phyloP scores from a whole-genome alignment of 345 rosid genomes.

The Streptanthus diversifolius region DNA sequence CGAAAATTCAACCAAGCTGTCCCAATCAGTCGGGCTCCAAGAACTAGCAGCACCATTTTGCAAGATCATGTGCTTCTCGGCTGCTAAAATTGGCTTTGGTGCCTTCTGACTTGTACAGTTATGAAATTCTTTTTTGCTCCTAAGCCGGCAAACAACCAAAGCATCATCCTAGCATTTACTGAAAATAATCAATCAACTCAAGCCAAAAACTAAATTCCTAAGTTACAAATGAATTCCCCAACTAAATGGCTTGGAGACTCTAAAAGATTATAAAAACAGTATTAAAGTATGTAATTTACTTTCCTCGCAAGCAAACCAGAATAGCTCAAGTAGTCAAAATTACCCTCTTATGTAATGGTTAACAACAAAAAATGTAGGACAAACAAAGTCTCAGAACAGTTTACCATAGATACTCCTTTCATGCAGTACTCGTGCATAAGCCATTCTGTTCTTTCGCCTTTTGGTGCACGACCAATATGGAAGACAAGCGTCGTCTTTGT shows the following conservation, averaged over 20 bases:
- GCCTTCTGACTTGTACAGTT: slow-evolving; percentile 28
- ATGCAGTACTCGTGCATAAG: slow-evolving; percentile 83
- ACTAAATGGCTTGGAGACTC: neutral
- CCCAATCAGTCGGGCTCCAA: slow-evolving; percentile 19
- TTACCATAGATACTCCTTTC: slow-evolving; percentile 57
- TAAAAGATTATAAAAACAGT: neutral
- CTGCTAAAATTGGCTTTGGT: neutral
- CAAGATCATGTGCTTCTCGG: neutral
- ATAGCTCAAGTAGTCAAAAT: neutral
- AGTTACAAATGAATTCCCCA: neutral
- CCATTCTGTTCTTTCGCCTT: slow-evolving; percentile 91
- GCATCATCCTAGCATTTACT: slow-evolving; percentile 50
- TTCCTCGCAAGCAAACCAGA: neutral
- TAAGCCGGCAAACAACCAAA: slow-evolving; percentile 75
- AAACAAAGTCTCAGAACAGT: neutral
- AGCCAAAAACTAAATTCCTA: neutral
- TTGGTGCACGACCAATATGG: slow-evolving; percentile 87
- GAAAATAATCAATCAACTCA: neutral
- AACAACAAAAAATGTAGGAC: neutral
- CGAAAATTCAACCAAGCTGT: slow-evolving; percentile 27
- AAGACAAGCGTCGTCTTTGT: slow-evolving; percentile 87
- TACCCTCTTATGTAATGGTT: neutral
- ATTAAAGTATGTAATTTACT: neutral
- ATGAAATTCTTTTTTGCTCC: slow-evolving; percentile 51
- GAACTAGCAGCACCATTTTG: slow-evolving; percentile 12